These are phyloP conservation scores for Penicillium manginii DNA, from an alignment of 495 filamentous ascomycete genomes.

Conservation along the genomic window DNA sequence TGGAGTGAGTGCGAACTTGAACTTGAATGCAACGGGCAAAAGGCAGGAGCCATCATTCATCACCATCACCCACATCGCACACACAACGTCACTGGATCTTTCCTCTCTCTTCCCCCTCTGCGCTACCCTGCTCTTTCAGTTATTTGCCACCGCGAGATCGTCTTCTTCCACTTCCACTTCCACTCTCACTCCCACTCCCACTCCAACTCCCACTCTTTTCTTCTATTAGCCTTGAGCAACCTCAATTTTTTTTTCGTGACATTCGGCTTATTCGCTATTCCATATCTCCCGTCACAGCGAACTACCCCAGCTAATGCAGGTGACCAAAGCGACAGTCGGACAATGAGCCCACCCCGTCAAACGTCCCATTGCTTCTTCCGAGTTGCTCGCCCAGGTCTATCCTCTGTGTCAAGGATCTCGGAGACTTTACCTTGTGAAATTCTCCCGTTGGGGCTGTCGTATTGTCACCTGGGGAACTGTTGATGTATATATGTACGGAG, in stretches of 20 bases:
- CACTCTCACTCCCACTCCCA: not conserved
- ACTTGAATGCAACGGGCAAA: too few species aligned
- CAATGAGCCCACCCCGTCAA: not conserved
- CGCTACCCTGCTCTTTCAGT: too few species aligned
- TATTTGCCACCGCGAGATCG: too few species aligned
- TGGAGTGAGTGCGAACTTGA: too few species aligned
- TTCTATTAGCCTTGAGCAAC: not conserved
- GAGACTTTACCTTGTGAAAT: not conserved
- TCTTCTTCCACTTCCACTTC: not conserved
- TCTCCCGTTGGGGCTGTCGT: too few species aligned
- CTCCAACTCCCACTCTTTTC: not conserved
- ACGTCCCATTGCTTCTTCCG: not conserved
- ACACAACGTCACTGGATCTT: too few species aligned
- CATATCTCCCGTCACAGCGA: not conserved
- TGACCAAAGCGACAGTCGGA: slow-evolving; percentile 1
- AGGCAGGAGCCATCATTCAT: too few species aligned
- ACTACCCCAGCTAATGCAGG: not conserved
- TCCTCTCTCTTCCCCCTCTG: too few species aligned
- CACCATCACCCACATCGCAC: too few species aligned
- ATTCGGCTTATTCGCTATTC: not conserved
- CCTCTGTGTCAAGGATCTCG: not conserved
- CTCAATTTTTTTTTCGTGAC: not conserved
- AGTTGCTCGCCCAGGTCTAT: not conserved
- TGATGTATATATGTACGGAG: not conserved
- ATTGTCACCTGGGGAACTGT: too few species aligned